Percentiles rank a stretch among this genome's conserved stretches.
Evolutionary conservation across 257 asterid genomes (phyloP).

Genomic region (Solanum habrochaites): DNA sequence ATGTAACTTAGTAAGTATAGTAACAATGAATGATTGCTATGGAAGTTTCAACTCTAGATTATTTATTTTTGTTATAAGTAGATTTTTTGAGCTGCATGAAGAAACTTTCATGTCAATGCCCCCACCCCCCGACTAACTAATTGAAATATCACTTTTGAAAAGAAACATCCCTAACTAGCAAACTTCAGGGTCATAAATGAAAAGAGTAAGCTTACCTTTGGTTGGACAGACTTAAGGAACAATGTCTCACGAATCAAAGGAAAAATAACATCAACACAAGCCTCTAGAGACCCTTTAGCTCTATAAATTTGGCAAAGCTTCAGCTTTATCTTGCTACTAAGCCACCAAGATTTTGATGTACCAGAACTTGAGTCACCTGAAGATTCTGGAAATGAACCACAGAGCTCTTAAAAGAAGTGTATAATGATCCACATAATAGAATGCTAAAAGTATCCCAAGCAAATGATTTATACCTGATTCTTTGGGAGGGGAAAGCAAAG

Average conservation of each 20-base stretch:
- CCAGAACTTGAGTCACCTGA: conserved; percentile 13
- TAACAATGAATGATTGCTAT: not conserved
- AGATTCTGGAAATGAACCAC: conserved; percentile 19
- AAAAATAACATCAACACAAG: conserved; percentile 49
- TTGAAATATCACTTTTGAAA: not conserved
- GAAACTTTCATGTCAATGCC: not conserved
- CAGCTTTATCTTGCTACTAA: conserved; percentile 59
- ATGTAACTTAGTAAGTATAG: not conserved
- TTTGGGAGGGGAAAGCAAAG: conserved; percentile 69
- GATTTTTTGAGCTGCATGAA: not conserved
- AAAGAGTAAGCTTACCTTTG: conserved; percentile 27
- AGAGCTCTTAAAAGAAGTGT: not conserved
- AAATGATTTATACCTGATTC: conserved; percentile 29
- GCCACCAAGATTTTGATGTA: conserved; percentile 53
- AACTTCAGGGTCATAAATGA: not conserved
- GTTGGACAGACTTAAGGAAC: conserved; percentile 41
- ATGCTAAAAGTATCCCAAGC: not conserved
- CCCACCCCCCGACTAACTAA: not conserved
- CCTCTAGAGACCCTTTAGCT: conserved; percentile 55
- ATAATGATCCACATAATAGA: not conserved
- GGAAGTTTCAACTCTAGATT: not conserved
- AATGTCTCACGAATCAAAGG: conserved; percentile 71
- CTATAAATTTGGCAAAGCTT: conserved; percentile 68
- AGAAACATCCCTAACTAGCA: not conserved
- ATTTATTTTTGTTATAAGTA: not conserved